phyloP scores from a whole-genome alignment of 2,329 filamentous ascomycete genomes.

The Arachnopeziza araneosa region DNA sequence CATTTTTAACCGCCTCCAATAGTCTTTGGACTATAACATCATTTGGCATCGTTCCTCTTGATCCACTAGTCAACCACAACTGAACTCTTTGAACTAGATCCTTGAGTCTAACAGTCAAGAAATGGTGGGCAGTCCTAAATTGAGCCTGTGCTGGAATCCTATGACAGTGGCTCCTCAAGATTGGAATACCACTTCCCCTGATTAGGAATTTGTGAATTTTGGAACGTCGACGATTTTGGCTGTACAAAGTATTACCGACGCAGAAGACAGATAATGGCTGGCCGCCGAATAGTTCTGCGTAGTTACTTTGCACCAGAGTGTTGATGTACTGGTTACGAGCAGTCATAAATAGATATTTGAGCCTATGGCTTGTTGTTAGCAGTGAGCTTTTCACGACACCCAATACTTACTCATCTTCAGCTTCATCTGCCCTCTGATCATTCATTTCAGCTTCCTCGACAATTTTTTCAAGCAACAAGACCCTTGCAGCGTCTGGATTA shows the following conservation, averaged over 20 bases:
- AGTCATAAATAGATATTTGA: slow-evolving; percentile 1
- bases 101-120: slow-evolving; percentile 3
- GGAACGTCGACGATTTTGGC: slow-evolving; percentile 1
- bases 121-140: slow-evolving; percentile 6
- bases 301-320: not conserved
- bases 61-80: slow-evolving; percentile 2
- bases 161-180: slow-evolving; percentile 1
- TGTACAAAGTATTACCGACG: slow-evolving; percentile 8
- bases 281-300: slow-evolving; percentile 1
- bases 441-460: slow-evolving; percentile 1
- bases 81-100: slow-evolving; percentile 3
- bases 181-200: slow-evolving; percentile 4
- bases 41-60: not conserved
- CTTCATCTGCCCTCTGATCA: not conserved
- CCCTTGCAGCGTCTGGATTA: not conserved
- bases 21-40: slow-evolving; percentile 2
- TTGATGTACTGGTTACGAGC: slow-evolving; percentile 4
- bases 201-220: not conserved
- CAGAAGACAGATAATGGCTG: slow-evolving; percentile 6
- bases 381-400: not conserved
- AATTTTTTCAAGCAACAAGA: not conserved
- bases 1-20: not conserved
- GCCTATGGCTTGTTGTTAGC: not conserved
- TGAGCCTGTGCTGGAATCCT: slow-evolving; percentile 6
- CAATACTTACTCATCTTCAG: slow-evolving; percentile 1